Base-by-base conservation (phyloP, 108 stramenopile species). In the Epithemia pelagica region DNA sequence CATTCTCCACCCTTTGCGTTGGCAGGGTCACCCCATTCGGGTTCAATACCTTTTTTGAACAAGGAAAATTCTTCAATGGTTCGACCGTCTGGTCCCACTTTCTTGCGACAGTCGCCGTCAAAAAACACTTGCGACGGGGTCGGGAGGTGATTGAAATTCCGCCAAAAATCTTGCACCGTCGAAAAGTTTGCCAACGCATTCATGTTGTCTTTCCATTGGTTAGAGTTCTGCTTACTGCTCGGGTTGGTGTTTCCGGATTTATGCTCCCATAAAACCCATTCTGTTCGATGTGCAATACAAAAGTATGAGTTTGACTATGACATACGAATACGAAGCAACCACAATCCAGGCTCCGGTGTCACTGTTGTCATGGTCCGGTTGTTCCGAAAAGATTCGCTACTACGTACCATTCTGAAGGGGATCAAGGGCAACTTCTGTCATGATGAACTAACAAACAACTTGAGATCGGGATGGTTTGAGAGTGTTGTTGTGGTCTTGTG, bases 41-140 rank as follows among this genome's bases (percentile, higher is more conserved):
- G 96, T 74, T 90, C 83, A 69, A 97, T 95, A 59, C 94, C 93
- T 65, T 94, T 90, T 75, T 95, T 95, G 84, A 97, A 97, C 37
- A 95, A 65, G 52, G 85, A 84, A 66, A 94, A 95, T 69, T 94
- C 91, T 75, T 94, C 96, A 29, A 97, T 75, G 23, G 88, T 78
- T 66, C 82, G 87, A 30, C 71, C 73, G 22, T 78, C 72, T 8
- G 84, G 76, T 52, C 90, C 90, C 15, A 94, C 77, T 54, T 86
- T 79, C 59, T 92, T 94, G 33, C 85, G 75, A 58, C 71, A 68
- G 26, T 93, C 87, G 20, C 93, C 93, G 65, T 94, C 91, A 69
- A 82, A 94, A 66, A 96, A 91, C 19, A 91, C 82, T 53, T 89
- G 77, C 8, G 88, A 83, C 19, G 92, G 93, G 28, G 71, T 65